phyloP scores from a whole-genome alignment of 1,139 yeast genomes.

The Arxiozyma bovina region DNA sequence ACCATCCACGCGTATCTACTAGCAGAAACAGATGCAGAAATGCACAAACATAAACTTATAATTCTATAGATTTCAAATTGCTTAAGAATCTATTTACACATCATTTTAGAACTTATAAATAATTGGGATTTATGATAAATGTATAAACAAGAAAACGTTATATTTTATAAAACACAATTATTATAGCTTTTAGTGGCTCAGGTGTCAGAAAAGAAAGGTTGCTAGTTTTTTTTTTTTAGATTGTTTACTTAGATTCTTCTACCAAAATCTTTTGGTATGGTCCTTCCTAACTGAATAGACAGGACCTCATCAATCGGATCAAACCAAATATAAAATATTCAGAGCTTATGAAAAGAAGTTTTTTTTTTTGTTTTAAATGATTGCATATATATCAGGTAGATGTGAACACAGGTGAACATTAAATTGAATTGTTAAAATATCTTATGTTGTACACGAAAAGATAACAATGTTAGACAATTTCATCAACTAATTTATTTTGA shows the following conservation, averaged over 20 bases:
- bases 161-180: constrained; percentile 53
- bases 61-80: too few species aligned
- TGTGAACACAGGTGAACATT: constrained; percentile 78
- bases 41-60: too few species aligned
- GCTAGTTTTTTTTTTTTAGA: constrained; percentile 69
- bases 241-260: constrained; percentile 67
- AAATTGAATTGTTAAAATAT: constrained; percentile 42
- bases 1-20: too few species aligned
- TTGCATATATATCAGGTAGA: constrained; percentile 65
- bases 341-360: constrained; percentile 44
- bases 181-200: constrained; percentile 91
- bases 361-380: constrained; percentile 64
- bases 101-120: background rate
- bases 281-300: constrained; percentile 60
- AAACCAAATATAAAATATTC: constrained; percentile 50
- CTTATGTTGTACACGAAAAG: constrained; percentile 54
- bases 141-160: background rate
- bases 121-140: constrained; percentile 35
- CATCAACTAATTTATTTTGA: constrained; percentile 87
- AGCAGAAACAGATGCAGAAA: too few species aligned
- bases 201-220: constrained; percentile 97
- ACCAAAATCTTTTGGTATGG: constrained; percentile 87
- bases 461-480: constrained; percentile 38
- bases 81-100: too few species aligned
- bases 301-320: constrained; percentile 60